phyloP scores from a whole-genome alignment of 768 basidiomycete genomes.

The Gloeostereum incarnatum region DNA sequence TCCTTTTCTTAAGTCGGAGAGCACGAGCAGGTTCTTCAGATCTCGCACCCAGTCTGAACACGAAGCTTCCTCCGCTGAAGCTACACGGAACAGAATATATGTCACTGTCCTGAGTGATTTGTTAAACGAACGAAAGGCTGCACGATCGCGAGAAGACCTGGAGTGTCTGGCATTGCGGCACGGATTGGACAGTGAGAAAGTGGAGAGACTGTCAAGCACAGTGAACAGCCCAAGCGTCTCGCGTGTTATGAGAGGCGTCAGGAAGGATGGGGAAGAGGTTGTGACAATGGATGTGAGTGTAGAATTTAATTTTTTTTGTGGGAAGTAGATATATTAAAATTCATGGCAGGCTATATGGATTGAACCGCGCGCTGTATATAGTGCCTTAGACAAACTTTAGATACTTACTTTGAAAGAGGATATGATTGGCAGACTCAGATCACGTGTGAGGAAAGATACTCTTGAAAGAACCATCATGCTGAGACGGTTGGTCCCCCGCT shows the following conservation, averaged over 20 bases:
- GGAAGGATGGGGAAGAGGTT: constrained; percentile 49
- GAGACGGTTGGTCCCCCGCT: too few relatives aligned
- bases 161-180: constrained; percentile 43
- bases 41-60: constrained; percentile 47
- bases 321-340: too few relatives aligned
- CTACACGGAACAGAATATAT: constrained; percentile 43
- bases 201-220: constrained; percentile 43
- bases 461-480: too few relatives aligned
- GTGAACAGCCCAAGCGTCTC: constrained; percentile 62
- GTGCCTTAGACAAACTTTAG: too few relatives aligned
- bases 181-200: constrained; percentile 39
- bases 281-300: constrained; percentile 39
- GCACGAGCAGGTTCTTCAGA: constrained; percentile 34
- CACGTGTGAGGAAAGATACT: too few relatives aligned
- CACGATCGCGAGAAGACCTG: constrained; percentile 29
- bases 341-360: constrained; percentile 34
- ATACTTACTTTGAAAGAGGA: too few relatives aligned
- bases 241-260: constrained; percentile 29
- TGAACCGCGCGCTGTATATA: constrained; percentile 24
- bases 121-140: constrained; percentile 53
- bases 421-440: too few relatives aligned
- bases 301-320: too few relatives aligned
- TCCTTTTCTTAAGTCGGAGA: constrained; percentile 13
- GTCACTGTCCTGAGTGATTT: constrained; percentile 44
- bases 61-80: constrained; percentile 32